Conservation (phyloP, 148 eudicot species). For the Dianthus caryophyllus region DNA sequence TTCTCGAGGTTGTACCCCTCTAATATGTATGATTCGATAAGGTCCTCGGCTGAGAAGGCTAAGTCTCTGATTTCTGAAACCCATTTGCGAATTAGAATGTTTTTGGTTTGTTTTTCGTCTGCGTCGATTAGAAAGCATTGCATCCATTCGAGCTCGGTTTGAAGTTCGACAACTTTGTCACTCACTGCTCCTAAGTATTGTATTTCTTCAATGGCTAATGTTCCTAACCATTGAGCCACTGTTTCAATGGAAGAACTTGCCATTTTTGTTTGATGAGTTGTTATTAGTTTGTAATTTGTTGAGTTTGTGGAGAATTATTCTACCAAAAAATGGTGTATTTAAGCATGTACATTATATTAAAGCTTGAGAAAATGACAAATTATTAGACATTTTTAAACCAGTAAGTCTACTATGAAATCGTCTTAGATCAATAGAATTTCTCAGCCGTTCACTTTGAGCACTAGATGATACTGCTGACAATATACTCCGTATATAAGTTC, state of each 20-base stretch:
- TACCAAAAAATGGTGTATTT: no score
- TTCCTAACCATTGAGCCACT: conserved; percentile 9
- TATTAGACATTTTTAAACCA: no score
- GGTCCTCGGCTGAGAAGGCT: conserved; percentile 19
- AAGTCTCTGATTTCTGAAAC: conserved; percentile 11
- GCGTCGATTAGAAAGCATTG: conserved; percentile 22
- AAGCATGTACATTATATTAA: no score
- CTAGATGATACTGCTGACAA: no score
- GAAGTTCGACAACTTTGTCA: conserved; percentile 16
- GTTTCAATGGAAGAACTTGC: conserved; percentile 10
- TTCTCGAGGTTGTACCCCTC: not conserved
- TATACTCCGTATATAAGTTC: no score
- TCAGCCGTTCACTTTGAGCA: no score
- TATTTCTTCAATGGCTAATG: conserved; percentile 5
- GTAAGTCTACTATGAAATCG: no score
- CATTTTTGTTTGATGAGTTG: not conserved
- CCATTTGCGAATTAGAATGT: conserved; percentile 7
- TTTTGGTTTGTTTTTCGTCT: not conserved
- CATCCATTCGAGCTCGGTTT: conserved; percentile 22
- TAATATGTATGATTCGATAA: conserved; percentile 11
- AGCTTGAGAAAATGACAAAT: no score
- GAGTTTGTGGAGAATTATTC: no score
- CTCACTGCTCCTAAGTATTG: not conserved
- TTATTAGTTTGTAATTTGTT: no score
- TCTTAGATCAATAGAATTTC: no score